These are phyloP conservation scores for Diospyros kaki DNA, from an alignment of 148 eudicot genomes.

Conservation along the genomic window DNA sequence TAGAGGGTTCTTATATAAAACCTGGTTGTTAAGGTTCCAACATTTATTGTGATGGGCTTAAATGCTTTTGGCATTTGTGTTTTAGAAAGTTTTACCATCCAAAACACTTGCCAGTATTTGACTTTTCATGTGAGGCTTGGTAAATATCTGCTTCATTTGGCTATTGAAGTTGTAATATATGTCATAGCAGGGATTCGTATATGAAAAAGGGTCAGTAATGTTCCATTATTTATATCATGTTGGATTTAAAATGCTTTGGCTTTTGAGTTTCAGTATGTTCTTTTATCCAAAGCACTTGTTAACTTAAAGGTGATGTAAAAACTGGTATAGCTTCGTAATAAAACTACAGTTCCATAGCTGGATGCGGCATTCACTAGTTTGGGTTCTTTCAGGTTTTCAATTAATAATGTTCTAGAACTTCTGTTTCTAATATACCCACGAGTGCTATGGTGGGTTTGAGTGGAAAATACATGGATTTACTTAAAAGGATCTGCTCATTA, in stretches of 20 bases:
- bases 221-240: neutral
- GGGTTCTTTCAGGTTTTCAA: neutral
- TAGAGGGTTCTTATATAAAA: no score
- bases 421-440: neutral
- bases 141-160: neutral
- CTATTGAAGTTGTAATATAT: neutral
- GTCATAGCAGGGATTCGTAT: neutral
- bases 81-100: no score
- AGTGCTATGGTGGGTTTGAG: neutral
- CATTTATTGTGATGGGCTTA: no score
- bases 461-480: neutral
- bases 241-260: neutral
- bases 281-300: neutral
- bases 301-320: neutral
- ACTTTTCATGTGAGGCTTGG: neutral
- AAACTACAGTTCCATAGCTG: neutral
- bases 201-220: slow-evolving; percentile 6
- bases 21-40: no score
- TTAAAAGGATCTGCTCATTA: no score
- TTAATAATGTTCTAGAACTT: neutral
- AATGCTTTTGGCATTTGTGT: no score
- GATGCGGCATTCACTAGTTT: neutral
- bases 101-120: neutral
- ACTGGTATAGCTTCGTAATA: neutral
- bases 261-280: neutral